These are phyloP conservation scores for Fusarium mangiferae DNA, from an alignment of 2,329 filamentous ascomycete species.

Conservation along the genomic window DNA sequence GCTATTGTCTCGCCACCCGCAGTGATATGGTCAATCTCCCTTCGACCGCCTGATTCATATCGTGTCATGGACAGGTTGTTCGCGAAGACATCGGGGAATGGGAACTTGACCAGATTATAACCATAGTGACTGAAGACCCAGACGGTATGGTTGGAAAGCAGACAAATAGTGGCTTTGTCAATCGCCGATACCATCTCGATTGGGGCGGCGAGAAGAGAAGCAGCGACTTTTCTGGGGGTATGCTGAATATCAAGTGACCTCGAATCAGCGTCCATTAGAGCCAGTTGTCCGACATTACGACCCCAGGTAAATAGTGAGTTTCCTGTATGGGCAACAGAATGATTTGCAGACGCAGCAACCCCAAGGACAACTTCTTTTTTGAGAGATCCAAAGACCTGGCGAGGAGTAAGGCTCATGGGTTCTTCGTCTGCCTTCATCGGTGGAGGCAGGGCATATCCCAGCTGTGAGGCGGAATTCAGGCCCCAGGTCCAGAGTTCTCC, in stretches of 20 bases:
- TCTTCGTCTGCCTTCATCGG: conserved; percentile 79
- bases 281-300: conserved; percentile 93
- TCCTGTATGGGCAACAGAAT: conserved; percentile 88
- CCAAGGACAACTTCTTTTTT: conserved; percentile 87
- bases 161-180: conserved; percentile 85
- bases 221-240: conserved; percentile 86
- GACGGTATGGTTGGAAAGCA: conserved; percentile 88
- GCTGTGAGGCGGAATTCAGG: conserved; percentile 83
- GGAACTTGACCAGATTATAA: conserved; percentile 90
- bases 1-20: conserved; percentile 93
- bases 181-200: conserved; percentile 88
- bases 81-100: conserved; percentile 74
- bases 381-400: conserved; percentile 90
- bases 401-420: conserved; percentile 81
- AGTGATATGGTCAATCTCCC: conserved; percentile 77
- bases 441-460: conserved; percentile 82
- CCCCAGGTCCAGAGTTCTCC: conserved; percentile 98
- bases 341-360: conserved; percentile 86
- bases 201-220: conserved; percentile 72
- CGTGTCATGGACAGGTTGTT: conserved; percentile 73
- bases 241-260: conserved; percentile 87
- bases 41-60: conserved; percentile 73
- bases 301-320: conserved; percentile 92
- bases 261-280: conserved; percentile 93
- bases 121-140: conserved; percentile 97